Conservation (phyloP, 306 rosid species). For the Trifolium fragiferum region DNA sequence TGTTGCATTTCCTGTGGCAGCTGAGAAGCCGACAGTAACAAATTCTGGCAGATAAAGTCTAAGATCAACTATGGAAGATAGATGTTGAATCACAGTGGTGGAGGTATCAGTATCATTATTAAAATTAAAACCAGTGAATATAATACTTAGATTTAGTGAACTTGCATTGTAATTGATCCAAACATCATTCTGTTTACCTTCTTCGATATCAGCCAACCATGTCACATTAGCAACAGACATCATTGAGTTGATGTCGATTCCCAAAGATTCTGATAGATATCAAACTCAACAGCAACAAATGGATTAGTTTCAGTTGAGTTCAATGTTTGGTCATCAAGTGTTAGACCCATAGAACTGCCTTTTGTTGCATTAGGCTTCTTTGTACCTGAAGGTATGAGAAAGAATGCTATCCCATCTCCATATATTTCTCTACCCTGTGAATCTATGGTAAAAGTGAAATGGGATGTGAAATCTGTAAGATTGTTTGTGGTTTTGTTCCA, state of each 20-base stretch:
- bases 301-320: conserved; percentile 31
- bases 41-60: conserved; percentile 40
- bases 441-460: conserved; percentile 49
- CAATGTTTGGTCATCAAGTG: background rate
- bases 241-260: conserved; percentile 57
- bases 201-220: conserved; percentile 41
- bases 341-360: conserved; percentile 47
- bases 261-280: conserved; percentile 24
- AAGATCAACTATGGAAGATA: conserved; percentile 41
- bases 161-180: conserved; percentile 47
- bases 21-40: conserved; percentile 56
- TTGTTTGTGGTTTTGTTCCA: conserved; percentile 51
- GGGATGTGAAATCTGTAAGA: conserved; percentile 52
- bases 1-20: conserved; percentile 34
- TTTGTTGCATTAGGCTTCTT: conserved; percentile 5
- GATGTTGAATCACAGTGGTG: background rate
- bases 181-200: conserved; percentile 41
- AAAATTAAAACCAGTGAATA: conserved; percentile 38
- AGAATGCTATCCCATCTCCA: conserved; percentile 60
- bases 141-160: conserved; percentile 42
- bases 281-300: conserved; percentile 64
- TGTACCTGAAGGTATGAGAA: conserved; percentile 42
- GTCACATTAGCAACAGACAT: conserved; percentile 31
- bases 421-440: background rate
- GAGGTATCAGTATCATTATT: background rate